These are phyloP conservation scores for Solanum peruvianum DNA, from an alignment of 257 asterid genomes.

Conservation along the genomic window DNA sequence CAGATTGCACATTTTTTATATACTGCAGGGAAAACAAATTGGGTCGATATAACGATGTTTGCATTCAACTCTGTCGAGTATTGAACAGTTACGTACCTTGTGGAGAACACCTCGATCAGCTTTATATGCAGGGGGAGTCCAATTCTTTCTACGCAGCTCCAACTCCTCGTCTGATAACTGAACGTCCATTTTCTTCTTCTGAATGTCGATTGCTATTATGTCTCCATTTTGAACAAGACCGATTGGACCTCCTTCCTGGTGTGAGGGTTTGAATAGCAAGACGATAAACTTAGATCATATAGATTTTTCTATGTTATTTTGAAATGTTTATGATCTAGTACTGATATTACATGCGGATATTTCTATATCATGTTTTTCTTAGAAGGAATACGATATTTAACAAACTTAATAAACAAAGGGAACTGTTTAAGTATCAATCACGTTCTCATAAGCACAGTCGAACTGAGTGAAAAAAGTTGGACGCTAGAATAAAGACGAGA, in stretches of 20 bases:
- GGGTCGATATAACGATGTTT: neutral
- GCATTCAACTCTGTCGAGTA: neutral
- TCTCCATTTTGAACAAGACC: slow-evolving; percentile 82
- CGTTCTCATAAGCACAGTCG: neutral
- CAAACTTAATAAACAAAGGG: neutral
- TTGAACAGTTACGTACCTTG: slow-evolving; percentile 38
- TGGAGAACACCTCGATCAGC: slow-evolving; percentile 81
- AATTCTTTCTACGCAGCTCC: slow-evolving; percentile 58
- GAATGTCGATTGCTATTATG: slow-evolving; percentile 55
- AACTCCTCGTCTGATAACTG: slow-evolving; percentile 53
- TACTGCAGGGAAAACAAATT: slow-evolving; percentile 29
- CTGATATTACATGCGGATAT: neutral
- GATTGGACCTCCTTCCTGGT: slow-evolving; percentile 95
- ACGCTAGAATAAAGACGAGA: neutral
- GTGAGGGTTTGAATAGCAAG: neutral
- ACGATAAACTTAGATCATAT: neutral
- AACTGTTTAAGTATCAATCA: neutral
- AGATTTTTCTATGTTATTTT: neutral
- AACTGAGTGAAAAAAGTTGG: neutral
- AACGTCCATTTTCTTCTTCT: slow-evolving; percentile 61
- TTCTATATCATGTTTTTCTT: neutral
- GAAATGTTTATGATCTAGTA: neutral
- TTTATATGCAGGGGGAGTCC: slow-evolving; percentile 64
- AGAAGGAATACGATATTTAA: neutral
- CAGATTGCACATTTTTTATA: slow-evolving; percentile 76